Base-by-base conservation (phyloP, 345 rosid species). In the Aegle marmelos region DNA sequence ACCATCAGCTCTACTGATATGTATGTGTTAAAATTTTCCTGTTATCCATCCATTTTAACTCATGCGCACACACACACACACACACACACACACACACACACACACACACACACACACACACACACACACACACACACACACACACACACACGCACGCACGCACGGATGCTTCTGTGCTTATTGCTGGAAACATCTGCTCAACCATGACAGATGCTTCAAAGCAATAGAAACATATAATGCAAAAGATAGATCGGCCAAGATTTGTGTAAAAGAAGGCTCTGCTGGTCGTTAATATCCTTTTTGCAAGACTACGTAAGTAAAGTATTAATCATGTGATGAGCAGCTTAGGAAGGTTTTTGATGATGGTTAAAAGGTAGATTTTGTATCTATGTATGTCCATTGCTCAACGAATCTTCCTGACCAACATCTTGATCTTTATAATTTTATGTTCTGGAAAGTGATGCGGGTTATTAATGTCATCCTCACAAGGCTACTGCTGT, bases 1-100 rank as follows among this genome's bases (percentile, higher is more conserved):
- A 82, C 91, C 63, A 85, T 90, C 81, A 82, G 86, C 85, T 89
- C 86, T 72, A 82, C 81, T 80, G 79, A 87, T 81, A 61, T 70
- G 99, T 96, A 90, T 45, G 98, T 83, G 58, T 41, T 75, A 66
- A 71, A 36, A 39, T 41, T 70, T 78, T 63, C 54, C 60, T 73
- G 62, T 66, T 76, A 77, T 72, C 71, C 57, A 11, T 68, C 74
- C 30, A 57, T 14, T 48, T 72, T 68, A 54, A 41, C 4, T 31
- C 5, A n/a, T n/a, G n/a, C n/a, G n/a, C n/a, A n/a, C n/a, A n/a
- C n/a, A n/a, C n/a, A n/a, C n/a, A n/a, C n/a, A n/a, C n/a, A n/a
- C n/a, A n/a, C n/a, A n/a, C n/a, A n/a, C n/a, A n/a, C n/a, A n/a
- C n/a, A n/a, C n/a, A n/a, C n/a, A n/a, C n/a, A n/a, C n/a, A n/a